phyloP scores from a whole-genome alignment of 805 yeast genomes.

The Hanseniaspora valbyensis region DNA sequence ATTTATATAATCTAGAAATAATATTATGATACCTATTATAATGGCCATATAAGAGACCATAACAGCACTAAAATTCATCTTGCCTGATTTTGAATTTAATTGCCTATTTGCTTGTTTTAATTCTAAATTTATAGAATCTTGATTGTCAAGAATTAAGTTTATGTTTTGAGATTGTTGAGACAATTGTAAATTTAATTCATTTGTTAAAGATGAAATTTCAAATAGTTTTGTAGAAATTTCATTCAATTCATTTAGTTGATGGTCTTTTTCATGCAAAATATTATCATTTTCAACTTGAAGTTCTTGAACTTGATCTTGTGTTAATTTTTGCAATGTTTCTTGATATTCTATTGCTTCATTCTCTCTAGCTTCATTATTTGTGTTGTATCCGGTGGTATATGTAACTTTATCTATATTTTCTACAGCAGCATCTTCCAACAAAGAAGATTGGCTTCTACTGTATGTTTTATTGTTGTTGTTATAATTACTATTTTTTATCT shows the following conservation, averaged over 20 bases:
- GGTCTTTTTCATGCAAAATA: constrained; percentile 42
- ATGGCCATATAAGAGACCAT: constrained; percentile 46
- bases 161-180: constrained; percentile 63
- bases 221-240: constrained; percentile 50
- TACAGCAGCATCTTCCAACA: constrained; percentile 15
- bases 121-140: constrained; percentile 54
- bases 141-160: constrained; percentile 49
- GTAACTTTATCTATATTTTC: constrained; percentile 30
- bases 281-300: constrained; percentile 51
- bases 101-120: constrained; percentile 61
- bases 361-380: constrained; percentile 21
- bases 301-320: constrained; percentile 48
- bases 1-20: constrained; percentile 44
- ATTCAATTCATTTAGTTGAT: constrained; percentile 49
- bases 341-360: constrained; percentile 30
- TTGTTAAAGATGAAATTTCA: constrained; percentile 65
- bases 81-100: constrained; percentile 53
- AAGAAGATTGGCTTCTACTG: too few relatives aligned
- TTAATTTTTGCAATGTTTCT: constrained; percentile 27
- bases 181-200: constrained; percentile 63
- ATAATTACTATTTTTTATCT: constrained; percentile 18
- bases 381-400: constrained; percentile 19
- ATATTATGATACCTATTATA: constrained; percentile 43
- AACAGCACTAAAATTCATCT: constrained; percentile 52
- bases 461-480: constrained; percentile 21